Evolutionary conservation across 805 yeast genomes (phyloP).

Genomic region (Metschnikowia arizonensis): DNA sequence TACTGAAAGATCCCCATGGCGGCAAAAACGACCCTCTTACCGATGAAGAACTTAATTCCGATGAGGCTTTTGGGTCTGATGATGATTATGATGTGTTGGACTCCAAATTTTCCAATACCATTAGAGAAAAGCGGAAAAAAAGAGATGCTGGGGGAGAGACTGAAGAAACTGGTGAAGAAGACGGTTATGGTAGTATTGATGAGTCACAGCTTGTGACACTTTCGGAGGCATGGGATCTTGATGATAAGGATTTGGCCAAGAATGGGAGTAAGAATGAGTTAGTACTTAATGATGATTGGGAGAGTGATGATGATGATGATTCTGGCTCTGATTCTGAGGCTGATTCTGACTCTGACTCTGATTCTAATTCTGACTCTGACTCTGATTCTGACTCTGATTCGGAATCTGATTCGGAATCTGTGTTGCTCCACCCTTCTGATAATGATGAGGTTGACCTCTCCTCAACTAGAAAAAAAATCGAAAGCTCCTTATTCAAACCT

Average conservation of each 20-base stretch:
- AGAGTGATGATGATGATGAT: too few species aligned
- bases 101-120: constrained; percentile 65
- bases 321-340: constrained; percentile 8
- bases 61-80: constrained; percentile 83
- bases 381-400: constrained; percentile 26
- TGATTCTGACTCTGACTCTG: neutral
- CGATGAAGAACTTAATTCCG: constrained; percentile 75
- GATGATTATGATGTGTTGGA: constrained; percentile 61
- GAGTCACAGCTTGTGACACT: constrained; percentile 70
- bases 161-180: constrained; percentile 20
- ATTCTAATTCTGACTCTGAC: constrained; percentile 22
- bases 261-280: constrained; percentile 4
- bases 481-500: constrained; percentile 32
- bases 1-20: constrained; percentile 22
- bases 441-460: constrained; percentile 49
- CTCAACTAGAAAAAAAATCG: constrained; percentile 42
- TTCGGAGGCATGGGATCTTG: constrained; percentile 88
- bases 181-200: constrained; percentile 65
- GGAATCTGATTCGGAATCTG: constrained; percentile 26
- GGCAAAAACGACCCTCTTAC: constrained; percentile 34
- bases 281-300: constrained; percentile 19
- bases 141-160: constrained; percentile 16
- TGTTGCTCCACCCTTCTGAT: constrained; percentile 27
- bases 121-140: constrained; percentile 49
- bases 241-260: constrained; percentile 46